phyloP scores from a whole-genome alignment of 2,329 filamentous ascomycete genomes.

The Phialemoniopsis sp. region DNA sequence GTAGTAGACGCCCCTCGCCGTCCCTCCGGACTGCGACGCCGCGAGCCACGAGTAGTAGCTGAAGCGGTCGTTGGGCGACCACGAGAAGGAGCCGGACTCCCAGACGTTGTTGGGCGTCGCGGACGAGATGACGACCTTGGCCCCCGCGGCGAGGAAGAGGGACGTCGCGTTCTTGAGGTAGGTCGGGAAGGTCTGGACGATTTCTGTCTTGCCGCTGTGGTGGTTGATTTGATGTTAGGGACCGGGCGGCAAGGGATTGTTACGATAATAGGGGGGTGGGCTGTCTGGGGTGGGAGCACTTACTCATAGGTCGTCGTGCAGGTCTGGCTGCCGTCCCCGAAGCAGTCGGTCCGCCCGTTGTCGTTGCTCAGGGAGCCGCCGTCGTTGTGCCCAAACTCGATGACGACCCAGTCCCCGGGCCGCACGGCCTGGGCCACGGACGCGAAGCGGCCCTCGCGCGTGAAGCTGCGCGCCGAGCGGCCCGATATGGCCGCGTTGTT shows the following conservation, averaged over 20 bases:
- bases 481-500: constrained; percentile 68
- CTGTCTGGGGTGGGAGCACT: constrained; percentile 37
- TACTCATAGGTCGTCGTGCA: constrained; percentile 29
- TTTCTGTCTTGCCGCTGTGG: constrained; percentile 37
- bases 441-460: constrained; percentile 60
- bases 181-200: constrained; percentile 55
- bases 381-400: constrained; percentile 71
- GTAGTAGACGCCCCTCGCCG: constrained; percentile 40
- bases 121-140: constrained; percentile 53
- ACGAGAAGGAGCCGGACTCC: constrained; percentile 49
- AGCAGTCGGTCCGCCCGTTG: constrained; percentile 58
- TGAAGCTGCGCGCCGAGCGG: constrained; percentile 62
- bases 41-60: constrained; percentile 47
- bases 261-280: no score
- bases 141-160: constrained; percentile 50
- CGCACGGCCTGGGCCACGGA: constrained; percentile 44
- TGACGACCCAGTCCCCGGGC: constrained; percentile 59
- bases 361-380: constrained; percentile 51
- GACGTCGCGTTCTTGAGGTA: constrained; percentile 56
- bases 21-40: constrained; percentile 26
- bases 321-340: constrained; percentile 44
- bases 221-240: no score
- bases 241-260: no score
- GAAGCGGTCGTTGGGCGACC: constrained; percentile 42
- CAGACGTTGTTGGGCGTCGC: constrained; percentile 56